Evolutionary conservation across 306 rosid genomes (phyloP).

Genomic region (Abrus pulchellus): DNA sequence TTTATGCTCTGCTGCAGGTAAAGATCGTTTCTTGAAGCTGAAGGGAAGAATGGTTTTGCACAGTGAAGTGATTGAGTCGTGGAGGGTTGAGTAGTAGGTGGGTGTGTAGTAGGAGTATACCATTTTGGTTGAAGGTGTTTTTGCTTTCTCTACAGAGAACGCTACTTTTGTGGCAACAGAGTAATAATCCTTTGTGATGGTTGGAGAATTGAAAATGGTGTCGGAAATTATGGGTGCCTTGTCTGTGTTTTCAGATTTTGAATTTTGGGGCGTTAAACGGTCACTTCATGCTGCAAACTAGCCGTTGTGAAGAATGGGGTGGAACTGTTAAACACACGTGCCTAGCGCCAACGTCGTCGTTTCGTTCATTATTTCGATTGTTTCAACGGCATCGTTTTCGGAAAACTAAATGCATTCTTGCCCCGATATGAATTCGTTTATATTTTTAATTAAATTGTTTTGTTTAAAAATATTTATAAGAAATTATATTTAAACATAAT

Average conservation of each 20-base stretch:
- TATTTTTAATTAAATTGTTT: too few species aligned
- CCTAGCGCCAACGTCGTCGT: neutral
- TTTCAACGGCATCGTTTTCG: too few species aligned
- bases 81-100: conserved; percentile 87
- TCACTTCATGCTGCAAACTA: conserved; percentile 22
- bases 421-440: too few species aligned
- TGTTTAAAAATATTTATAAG: too few species aligned
- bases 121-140: conserved; percentile 56
- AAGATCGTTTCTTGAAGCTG: conserved; percentile 74
- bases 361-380: neutral
- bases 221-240: conserved; percentile 17
- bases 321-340: neutral
- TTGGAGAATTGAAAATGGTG: conserved; percentile 19
- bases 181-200: neutral
- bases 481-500: too few species aligned
- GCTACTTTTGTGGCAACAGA: neutral
- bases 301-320: conserved; percentile 36
- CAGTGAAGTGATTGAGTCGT: conserved; percentile 82
- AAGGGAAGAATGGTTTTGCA: conserved; percentile 88
- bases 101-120: conserved; percentile 86
- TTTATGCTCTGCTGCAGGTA: conserved; percentile 64
- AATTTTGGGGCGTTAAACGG: conserved; percentile 31
- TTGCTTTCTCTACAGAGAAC: neutral
- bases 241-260: neutral
- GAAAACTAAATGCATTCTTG: too few species aligned